These are phyloP conservation scores for Xylaria nigripes DNA, from an alignment of 495 filamentous ascomycete species.

Conservation along the genomic window DNA sequence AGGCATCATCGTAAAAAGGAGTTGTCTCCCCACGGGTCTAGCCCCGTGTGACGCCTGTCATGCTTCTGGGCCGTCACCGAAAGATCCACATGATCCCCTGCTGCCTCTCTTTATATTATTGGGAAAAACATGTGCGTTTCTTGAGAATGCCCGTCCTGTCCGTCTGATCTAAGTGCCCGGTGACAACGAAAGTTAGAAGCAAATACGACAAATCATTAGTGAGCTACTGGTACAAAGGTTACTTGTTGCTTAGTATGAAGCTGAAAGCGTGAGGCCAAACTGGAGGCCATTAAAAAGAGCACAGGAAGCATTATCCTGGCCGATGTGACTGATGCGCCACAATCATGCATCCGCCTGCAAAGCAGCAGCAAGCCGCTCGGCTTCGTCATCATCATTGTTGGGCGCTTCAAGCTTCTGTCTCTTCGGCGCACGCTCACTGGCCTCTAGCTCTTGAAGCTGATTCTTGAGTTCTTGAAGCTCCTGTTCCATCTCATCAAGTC, in stretches of 20 bases:
- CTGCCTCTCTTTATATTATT: slow-evolving; percentile 8
- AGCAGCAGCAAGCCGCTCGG: slow-evolving; percentile 5
- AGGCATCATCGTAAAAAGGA: slow-evolving; percentile 2
- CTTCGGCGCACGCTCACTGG: slow-evolving; percentile 21
- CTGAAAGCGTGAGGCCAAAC: not conserved
- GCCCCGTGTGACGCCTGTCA: not conserved
- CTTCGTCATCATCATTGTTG: not conserved
- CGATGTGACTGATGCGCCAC: not conserved
- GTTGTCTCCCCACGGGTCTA: not conserved
- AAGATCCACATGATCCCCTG: not conserved
- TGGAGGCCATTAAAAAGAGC: not conserved
- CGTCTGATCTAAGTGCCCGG: slow-evolving; percentile 3
- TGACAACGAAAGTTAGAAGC: not conserved
- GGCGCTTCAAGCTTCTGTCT: slow-evolving; percentile 17
- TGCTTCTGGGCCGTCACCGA: not conserved
- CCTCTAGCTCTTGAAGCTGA: slow-evolving; percentile 28
- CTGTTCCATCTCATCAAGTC: slow-evolving; percentile 70
- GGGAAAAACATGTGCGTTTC: not conserved
- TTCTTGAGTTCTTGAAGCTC: slow-evolving; percentile 38
- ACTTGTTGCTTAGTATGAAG: not conserved
- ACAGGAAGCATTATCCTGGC: not conserved
- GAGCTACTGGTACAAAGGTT: slow-evolving; percentile 6
- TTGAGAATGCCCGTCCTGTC: not conserved
- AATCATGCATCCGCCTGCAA: slow-evolving; percentile 4
- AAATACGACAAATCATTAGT: slow-evolving; percentile 1